Evolutionary conservation across 1,139 yeast genomes (phyloP).

Genomic region (Fermentozyma sake): DNA sequence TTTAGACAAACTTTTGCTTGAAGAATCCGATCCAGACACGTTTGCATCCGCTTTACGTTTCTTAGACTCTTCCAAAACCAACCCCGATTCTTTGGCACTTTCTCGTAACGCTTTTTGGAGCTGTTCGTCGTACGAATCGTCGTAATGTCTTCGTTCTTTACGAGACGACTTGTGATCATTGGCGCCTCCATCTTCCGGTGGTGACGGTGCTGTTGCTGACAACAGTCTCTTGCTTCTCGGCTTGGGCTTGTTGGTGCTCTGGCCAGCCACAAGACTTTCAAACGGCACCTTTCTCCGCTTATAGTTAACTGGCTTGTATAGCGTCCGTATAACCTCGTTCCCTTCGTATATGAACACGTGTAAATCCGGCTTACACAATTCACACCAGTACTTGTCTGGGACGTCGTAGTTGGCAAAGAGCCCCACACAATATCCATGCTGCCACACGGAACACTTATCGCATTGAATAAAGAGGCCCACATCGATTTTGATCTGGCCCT

Average conservation of each 20-base stretch:
- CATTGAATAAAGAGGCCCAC: constrained; percentile 84
- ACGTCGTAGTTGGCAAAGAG: constrained; percentile 66
- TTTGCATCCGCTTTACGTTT: constrained; percentile 11
- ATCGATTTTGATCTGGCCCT: constrained; percentile 62
- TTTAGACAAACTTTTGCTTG: constrained; percentile 1
- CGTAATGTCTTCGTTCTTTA: constrained; percentile 35
- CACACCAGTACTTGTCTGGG: constrained; percentile 94
- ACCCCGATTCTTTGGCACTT: constrained; percentile 49
- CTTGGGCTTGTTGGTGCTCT: constrained; percentile 9
- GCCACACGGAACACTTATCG: constrained; percentile 94
- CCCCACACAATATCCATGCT: constrained; percentile 95
- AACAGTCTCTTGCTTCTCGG: constrained; percentile 8
- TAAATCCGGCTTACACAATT: constrained; percentile 76
- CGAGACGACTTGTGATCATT: constrained; percentile 21
- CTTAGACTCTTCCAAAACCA: constrained; percentile 10
- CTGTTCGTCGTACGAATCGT: constrained; percentile 62
- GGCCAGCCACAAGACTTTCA: constrained; percentile 12
- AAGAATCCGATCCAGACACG: constrained; percentile 5
- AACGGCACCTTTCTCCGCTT: constrained; percentile 42
- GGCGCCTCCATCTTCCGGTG: constrained; percentile 6
- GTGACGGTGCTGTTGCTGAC: constrained; percentile 11
- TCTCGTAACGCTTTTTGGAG: constrained; percentile 68
- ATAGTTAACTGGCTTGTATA: constrained; percentile 47
- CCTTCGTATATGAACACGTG: constrained; percentile 49
- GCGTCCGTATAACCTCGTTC: constrained; percentile 34